Evolutionary conservation across 257 asterid genomes (phyloP).

Genomic region (Gentiana straminea): DNA sequence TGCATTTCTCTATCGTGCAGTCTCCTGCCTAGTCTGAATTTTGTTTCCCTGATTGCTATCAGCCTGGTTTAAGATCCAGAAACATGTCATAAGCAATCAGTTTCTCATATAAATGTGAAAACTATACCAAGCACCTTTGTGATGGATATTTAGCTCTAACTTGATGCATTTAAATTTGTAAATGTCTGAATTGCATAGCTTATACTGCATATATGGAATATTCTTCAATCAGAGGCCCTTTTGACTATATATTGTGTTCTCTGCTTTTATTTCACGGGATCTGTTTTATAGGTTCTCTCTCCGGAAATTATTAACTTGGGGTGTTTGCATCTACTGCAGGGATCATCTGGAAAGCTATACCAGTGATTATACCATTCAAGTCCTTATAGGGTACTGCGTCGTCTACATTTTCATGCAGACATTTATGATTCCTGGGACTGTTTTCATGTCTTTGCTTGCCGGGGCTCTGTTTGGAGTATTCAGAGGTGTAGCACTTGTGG

Average conservation of each 20-base stretch:
- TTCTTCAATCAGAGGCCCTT: background rate
- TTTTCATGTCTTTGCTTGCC: conserved; percentile 91
- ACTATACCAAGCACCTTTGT: too few species aligned
- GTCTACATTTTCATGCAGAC: conserved; percentile 98
- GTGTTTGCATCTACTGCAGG: conserved; percentile 25
- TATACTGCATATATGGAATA: background rate
- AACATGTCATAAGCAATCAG: background rate
- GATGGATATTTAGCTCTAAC: too few species aligned
- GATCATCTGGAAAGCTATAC: conserved; percentile 87
- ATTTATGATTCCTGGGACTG: conserved; percentile 95
- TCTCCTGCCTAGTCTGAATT: too few species aligned
- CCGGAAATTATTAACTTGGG: conserved; percentile 1
- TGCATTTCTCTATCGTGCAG: too few species aligned
- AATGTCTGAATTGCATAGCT: background rate
- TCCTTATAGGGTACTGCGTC: conserved; percentile 78
- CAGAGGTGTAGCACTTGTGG: conserved; percentile 87
- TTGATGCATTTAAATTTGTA: background rate
- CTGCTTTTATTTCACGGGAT: too few species aligned
- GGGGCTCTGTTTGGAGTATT: conserved; percentile 85
- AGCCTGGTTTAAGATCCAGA: background rate
- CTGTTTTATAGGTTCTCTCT: background rate
- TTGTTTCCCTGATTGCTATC: background rate
- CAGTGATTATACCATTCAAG: conserved; percentile 85
- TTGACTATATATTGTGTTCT: too few species aligned
- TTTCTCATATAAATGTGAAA: background rate